These are phyloP conservation scores for Jamesozyma rosinii DNA, from an alignment of 805 yeast species.

Conservation along the genomic window DNA sequence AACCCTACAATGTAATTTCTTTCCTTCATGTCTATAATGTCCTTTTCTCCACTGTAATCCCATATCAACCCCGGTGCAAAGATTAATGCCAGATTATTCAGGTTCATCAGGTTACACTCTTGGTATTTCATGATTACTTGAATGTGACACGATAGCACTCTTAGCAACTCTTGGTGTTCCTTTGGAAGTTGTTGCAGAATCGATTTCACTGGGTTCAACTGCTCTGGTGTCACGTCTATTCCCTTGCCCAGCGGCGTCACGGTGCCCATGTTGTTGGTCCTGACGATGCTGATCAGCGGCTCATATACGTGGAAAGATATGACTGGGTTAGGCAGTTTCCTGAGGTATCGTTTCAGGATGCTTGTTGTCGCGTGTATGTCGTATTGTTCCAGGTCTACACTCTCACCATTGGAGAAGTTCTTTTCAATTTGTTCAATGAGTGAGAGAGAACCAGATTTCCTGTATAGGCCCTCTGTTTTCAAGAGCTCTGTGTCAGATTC, in stretches of 20 bases:
- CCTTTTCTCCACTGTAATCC: conserved; percentile 71
- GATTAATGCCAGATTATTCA: conserved; percentile 76
- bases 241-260: conserved; percentile 14
- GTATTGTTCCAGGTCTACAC: conserved; percentile 34
- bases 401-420: conserved; percentile 8
- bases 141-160: conserved; percentile 54
- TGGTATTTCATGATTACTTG: conserved; percentile 45
- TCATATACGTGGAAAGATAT: conserved; percentile 66
- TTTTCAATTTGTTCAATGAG: conserved; percentile 30
- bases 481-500: conserved; percentile 38
- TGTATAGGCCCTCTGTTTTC: conserved; percentile 75
- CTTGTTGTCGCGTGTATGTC: conserved; percentile 85
- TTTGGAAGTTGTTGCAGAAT: conserved; percentile 40
- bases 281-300: conserved; percentile 48
- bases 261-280: conserved; percentile 20
- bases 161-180: conserved; percentile 55
- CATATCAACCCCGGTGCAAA: conserved; percentile 91
- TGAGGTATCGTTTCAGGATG: conserved; percentile 75
- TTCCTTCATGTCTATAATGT: conserved; percentile 74
- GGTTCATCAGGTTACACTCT: conserved; percentile 65
- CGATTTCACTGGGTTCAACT: conserved; percentile 1
- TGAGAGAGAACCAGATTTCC: conserved; percentile 77
- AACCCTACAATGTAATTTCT: conserved; percentile 74
- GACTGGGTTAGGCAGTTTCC: conserved; percentile 79
- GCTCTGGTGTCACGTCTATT: conserved; percentile 9